A percentile compares a stretch with the other conserved stretches of the same genome.
Evolutionary conservation across 2,329 filamentous ascomycete genomes (phyloP).

Genomic region (Hortaea sp.): DNA sequence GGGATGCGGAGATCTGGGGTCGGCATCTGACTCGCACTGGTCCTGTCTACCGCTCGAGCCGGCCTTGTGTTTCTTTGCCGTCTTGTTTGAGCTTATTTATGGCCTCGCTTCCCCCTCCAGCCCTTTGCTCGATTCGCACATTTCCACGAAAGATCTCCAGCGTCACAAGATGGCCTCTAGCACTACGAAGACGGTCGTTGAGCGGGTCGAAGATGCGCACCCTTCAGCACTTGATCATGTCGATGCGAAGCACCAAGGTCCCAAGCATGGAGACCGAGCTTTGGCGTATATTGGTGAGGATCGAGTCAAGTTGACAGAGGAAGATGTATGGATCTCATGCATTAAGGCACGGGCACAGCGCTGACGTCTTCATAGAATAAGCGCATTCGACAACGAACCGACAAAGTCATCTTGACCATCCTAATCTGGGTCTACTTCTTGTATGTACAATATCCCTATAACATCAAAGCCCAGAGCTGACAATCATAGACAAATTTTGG

Average conservation of each 20-base stretch:
- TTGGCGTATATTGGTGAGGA: conserved; percentile 13
- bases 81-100: no score
- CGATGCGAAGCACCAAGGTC: not conserved
- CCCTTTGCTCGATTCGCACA: no score
- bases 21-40: no score
- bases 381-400: conserved; percentile 52
- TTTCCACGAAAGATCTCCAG: no score
- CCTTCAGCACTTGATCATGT: not conserved
- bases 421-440: conserved; percentile 51
- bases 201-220: not conserved
- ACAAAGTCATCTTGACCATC: conserved; percentile 46
- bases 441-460: conserved; percentile 29
- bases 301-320: conserved; percentile 26
- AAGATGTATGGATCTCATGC: conserved; percentile 16
- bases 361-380: conserved; percentile 27
- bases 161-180: no score
- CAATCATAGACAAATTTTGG: conserved; percentile 20
- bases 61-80: no score
- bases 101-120: no score
- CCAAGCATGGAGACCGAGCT: conserved; percentile 13
- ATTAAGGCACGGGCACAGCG: not conserved
- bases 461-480: not conserved
- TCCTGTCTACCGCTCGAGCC: no score
- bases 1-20: no score
- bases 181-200: not conserved